Conservation (phyloP, 768 basidiomycete species). For the Mrakia blollopis region DNA sequence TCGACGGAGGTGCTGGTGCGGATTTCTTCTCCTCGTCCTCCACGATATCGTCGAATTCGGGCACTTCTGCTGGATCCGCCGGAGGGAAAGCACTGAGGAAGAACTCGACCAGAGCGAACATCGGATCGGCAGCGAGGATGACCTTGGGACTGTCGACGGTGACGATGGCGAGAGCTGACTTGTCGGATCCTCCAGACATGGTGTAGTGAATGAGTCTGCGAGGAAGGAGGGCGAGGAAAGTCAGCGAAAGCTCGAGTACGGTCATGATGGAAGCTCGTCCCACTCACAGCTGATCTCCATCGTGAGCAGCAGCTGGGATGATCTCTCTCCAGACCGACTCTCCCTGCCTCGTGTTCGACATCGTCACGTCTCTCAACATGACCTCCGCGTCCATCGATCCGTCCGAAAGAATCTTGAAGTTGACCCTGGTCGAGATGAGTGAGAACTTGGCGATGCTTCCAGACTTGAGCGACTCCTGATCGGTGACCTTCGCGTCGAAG, state of each 20-base stretch:
- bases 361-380: conserved; percentile 81
- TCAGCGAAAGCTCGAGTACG: neutral
- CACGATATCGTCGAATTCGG: conserved; percentile 28
- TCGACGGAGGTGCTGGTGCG: neutral
- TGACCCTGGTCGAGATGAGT: conserved; percentile 68
- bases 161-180: conserved; percentile 66
- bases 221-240: neutral
- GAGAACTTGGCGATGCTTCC: conserved; percentile 82
- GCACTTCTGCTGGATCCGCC: conserved; percentile 32
- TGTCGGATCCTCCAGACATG: conserved; percentile 56
- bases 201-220: conserved; percentile 76
- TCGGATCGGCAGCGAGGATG: conserved; percentile 85
- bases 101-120: conserved; percentile 83
- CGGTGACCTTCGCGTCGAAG: conserved; percentile 64
- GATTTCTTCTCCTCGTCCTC: conserved; percentile 34
- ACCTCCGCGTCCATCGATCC: conserved; percentile 83
- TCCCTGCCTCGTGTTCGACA: conserved; percentile 80
- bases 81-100: conserved; percentile 57
- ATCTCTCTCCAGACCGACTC: conserved; percentile 86
- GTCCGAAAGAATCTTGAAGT: conserved; percentile 74
- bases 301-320: conserved; percentile 82
- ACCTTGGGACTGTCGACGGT: conserved; percentile 89
- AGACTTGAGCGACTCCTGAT: conserved; percentile 58
- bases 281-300: conserved; percentile 66
- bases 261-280: neutral